Base-by-base conservation (phyloP, 2,329 filamentous ascomycete genomes). In the Fusarium sp. region DNA sequence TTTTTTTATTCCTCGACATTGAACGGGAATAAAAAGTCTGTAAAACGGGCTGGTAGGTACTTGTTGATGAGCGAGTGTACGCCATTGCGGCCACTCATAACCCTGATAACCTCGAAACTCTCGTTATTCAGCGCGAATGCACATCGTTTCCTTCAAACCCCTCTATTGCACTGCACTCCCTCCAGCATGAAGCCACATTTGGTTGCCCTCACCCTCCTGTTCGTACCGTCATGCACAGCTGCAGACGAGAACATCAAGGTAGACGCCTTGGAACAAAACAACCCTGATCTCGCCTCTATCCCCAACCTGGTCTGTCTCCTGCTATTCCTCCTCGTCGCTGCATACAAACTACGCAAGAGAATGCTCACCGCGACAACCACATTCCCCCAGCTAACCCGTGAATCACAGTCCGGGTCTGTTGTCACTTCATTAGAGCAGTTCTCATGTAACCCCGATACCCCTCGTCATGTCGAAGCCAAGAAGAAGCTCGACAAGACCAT, bases 401-500 rank as follows among this genome's bases (percentile, higher is more conserved):
- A 12, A 22, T 50, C 68, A 14, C 71, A 74, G 71, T 39, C 63
- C 28, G 67, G 45, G n/a, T 69, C 57, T 5, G 71, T 79, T 15
- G 57, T 74, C 11, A 57, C 81, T 9, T 78, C 81, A 2, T 17
- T 82, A 1, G 72, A 82, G 28, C 70, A 80, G 8, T 5, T 72
- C 1, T 63, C 77, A 5, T 63, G 68, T 18, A 70, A 76, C 35
- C 70, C 77, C 22, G 53, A 66, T 22, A 76, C 74, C 3, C 63
- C 70, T 39, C 74, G 79, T 3, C 82, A 84, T 57, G 65, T 74
- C 6, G 68, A 78, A 6, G 82, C 82, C 41, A 82, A 80, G 55
- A 66, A 78, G 18, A 77, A 72, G 22, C 63, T 85, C 6, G 58
- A 82, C 22, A 67, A 73, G n/a, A 70, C 75, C 6, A 62, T 85